phyloP scores from a whole-genome alignment of 805 yeast species.

The Debaryomyces castellii region DNA sequence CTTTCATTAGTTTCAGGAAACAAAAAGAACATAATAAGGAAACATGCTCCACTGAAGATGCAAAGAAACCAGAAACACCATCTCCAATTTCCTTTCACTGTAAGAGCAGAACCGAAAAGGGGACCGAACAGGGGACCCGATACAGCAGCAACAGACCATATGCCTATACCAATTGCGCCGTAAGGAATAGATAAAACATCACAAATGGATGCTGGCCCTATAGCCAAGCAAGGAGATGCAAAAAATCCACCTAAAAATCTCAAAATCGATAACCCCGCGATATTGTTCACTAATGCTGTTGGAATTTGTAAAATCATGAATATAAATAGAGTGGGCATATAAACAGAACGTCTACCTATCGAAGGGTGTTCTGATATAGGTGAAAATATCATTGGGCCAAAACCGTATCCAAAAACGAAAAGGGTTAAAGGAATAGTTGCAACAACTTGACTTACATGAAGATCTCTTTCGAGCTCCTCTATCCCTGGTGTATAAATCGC shows the following conservation, averaged over 20 bases:
- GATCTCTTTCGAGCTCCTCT: constrained; percentile 39
- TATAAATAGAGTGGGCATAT: constrained; percentile 40
- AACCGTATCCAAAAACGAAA: constrained; percentile 57
- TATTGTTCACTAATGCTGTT: constrained; percentile 44
- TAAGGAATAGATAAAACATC: constrained; percentile 42
- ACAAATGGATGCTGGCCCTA: constrained; percentile 53
- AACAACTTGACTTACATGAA: constrained; percentile 39
- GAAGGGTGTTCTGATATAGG: constrained; percentile 53
- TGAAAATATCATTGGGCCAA: constrained; percentile 55
- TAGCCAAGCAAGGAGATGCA: constrained; percentile 51
- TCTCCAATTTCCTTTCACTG: constrained; percentile 43
- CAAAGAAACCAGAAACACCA: constrained; percentile 55
- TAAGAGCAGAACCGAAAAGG: constrained; percentile 49
- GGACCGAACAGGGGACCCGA: constrained; percentile 47
- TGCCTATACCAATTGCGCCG: constrained; percentile 42
- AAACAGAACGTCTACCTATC: constrained; percentile 48
- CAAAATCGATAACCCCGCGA: constrained; percentile 47
- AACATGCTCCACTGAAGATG: constrained; percentile 23
- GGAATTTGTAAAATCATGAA: constrained; percentile 52
- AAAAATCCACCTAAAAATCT: constrained; percentile 52
- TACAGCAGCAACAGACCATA: constrained; percentile 51
- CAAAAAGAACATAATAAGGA: constrained; percentile 28
- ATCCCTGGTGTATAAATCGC: constrained; percentile 53
- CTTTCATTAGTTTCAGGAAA: constrained; percentile 51
- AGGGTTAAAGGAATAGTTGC: constrained; percentile 49